Percentiles rank a stretch among this genome's conserved stretches.
Conservation (phyloP, 306 rosid species). For the Quercus wislizeni region DNA sequence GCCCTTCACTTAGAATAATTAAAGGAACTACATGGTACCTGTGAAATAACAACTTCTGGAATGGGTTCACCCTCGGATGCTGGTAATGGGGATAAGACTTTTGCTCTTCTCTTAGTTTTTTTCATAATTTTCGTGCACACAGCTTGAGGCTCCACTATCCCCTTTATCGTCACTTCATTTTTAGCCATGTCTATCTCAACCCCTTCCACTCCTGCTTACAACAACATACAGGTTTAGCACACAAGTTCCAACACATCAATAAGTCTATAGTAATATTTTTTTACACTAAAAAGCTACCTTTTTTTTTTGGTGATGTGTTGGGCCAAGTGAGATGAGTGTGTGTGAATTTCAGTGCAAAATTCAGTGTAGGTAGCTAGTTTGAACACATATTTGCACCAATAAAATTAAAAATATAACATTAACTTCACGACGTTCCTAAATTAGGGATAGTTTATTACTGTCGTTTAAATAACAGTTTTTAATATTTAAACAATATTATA, state of each 20-base stretch:
- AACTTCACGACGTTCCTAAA: too few species aligned
- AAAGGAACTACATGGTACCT: conserved; percentile 36
- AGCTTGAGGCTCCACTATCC: conserved; percentile 79
- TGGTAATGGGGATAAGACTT: conserved; percentile 73
- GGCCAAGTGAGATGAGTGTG: too few species aligned
- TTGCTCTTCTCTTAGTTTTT: conserved; percentile 60
- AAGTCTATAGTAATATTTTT: not conserved
- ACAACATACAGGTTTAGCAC: not conserved
- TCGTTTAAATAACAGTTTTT: too few species aligned
- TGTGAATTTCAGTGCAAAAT: too few species aligned
- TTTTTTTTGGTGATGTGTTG: too few species aligned
- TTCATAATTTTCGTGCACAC: conserved; percentile 59
- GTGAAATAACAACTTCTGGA: conserved; percentile 75
- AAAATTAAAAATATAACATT: too few species aligned
- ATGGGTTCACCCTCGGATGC: conserved; percentile 77
- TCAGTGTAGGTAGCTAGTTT: too few species aligned
- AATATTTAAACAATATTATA: too few species aligned
- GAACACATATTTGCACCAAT: too few species aligned
- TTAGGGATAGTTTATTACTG: fast-evolving
- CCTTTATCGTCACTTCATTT: conserved; percentile 78
- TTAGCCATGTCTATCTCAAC: conserved; percentile 61
- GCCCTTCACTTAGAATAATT: not conserved
- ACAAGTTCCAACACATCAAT: not conserved
- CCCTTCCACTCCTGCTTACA: conserved; percentile 64
- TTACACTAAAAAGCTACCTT: too few species aligned